These are phyloP conservation scores for Oryza meyeriana DNA, from an alignment of 176 grass and related monocot genomes.

Conservation along the genomic window DNA sequence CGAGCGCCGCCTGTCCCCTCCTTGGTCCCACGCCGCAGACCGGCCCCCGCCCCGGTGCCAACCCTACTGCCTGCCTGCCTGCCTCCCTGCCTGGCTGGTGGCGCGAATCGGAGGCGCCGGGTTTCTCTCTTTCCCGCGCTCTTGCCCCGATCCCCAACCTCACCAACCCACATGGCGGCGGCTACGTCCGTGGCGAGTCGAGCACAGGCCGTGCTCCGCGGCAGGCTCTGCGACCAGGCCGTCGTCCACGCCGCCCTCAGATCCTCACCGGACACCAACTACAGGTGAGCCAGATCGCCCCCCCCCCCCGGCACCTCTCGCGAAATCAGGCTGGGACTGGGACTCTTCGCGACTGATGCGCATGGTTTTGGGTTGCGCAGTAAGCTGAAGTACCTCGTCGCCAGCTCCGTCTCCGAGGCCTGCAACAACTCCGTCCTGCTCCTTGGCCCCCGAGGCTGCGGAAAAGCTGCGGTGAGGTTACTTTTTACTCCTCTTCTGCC, in stretches of 20 bases:
- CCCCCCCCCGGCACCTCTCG: not conserved
- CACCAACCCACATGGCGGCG: conserved; percentile 26
- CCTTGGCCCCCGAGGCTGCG: conserved; percentile 62
- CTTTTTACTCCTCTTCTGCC: not conserved
- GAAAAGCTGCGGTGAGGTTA: conserved; percentile 62
- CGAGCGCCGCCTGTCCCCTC: too few species aligned
- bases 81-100: too few species aligned
- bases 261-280: conserved; percentile 67
- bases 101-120: not conserved
- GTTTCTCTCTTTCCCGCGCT: not conserved
- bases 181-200: conserved; percentile 34
- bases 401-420: conserved; percentile 66
- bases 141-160: not conserved
- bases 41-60: too few species aligned
- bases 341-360: not conserved
- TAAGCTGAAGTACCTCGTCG: conserved; percentile 73
- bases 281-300: conserved; percentile 40
- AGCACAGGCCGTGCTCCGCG: conserved; percentile 49
- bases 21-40: too few species aligned
- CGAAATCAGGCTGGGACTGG: not conserved
- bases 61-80: too few species aligned
- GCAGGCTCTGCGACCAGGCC: conserved; percentile 58
- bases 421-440: conserved; percentile 88
- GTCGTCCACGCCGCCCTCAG: conserved; percentile 58
- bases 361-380: conserved; percentile 32